Evolutionary conservation across 2,329 filamentous ascomycete genomes (phyloP).

Genomic region (Akanthomyces muscarius): DNA sequence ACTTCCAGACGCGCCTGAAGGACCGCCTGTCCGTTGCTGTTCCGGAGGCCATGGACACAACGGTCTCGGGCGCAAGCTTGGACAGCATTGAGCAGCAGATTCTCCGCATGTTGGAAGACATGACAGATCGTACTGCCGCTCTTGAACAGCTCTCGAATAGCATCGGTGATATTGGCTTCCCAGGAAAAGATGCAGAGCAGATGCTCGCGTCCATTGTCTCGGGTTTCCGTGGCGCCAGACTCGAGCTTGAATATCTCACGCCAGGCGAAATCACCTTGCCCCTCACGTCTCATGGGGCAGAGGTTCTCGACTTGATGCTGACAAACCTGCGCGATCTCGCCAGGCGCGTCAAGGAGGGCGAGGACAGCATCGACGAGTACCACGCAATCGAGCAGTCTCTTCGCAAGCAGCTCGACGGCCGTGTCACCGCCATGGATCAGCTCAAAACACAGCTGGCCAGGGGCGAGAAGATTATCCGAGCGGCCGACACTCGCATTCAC

Average conservation of each 20-base stretch:
- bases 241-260: conserved; percentile 59
- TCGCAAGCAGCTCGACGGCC: conserved; percentile 51
- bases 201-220: conserved; percentile 44
- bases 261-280: conserved; percentile 56
- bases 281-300: conserved; percentile 48
- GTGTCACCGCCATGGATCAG: conserved; percentile 48
- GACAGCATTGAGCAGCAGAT: conserved; percentile 41
- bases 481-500: conserved; percentile 37
- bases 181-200: conserved; percentile 43
- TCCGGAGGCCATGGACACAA: conserved; percentile 13
- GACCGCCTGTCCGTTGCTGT: conserved; percentile 30
- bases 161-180: conserved; percentile 50
- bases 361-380: conserved; percentile 57
- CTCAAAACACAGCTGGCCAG: conserved; percentile 40
- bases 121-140: conserved; percentile 47
- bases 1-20: conserved; percentile 36
- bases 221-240: conserved; percentile 52
- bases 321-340: conserved; percentile 46
- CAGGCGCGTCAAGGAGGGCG: conserved; percentile 43
- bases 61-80: conserved; percentile 20
- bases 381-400: conserved; percentile 53
- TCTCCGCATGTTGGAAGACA: conserved; percentile 38
- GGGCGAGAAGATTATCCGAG: conserved; percentile 31
- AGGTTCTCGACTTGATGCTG: conserved; percentile 54
- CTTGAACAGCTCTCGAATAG: conserved; percentile 42